Conservation (phyloP, 1,284 basidiomycete species). For the Ganoderma resinaceum region DNA sequence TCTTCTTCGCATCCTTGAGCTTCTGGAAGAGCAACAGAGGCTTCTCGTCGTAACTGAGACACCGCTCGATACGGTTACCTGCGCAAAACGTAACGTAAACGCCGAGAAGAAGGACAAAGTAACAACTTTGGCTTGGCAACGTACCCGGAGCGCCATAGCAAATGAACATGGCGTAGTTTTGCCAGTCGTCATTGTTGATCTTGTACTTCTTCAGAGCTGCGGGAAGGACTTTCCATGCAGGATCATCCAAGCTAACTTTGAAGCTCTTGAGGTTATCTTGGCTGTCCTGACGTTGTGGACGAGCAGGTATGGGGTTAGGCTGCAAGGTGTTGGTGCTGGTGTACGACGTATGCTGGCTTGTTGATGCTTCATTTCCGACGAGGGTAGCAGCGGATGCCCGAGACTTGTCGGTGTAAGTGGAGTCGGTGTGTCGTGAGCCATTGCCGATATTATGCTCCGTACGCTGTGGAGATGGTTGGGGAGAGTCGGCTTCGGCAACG, state of each 20-base stretch:
- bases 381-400: slow-evolving; percentile 27
- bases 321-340: slow-evolving; percentile 28
- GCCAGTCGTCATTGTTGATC: slow-evolving; percentile 98
- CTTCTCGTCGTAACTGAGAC: slow-evolving; percentile 97
- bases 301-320: slow-evolving; percentile 43
- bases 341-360: slow-evolving; percentile 27
- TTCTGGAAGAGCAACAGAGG: slow-evolving; percentile 96
- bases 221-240: slow-evolving; percentile 97
- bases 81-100: slow-evolving; percentile 8
- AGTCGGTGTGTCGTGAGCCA: slow-evolving; percentile 32
- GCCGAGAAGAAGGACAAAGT: slow-evolving; percentile 13
- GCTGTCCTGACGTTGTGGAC: slow-evolving; percentile 66
- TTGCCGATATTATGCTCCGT: slow-evolving; percentile 66
- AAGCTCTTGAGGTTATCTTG: slow-evolving; percentile 85
- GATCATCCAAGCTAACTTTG: slow-evolving; percentile 94
- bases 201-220: slow-evolving; percentile 99
- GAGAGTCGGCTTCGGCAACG: slow-evolving; percentile 66
- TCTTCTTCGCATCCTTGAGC: slow-evolving; percentile 96
- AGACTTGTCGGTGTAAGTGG: slow-evolving; percentile 33
- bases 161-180: slow-evolving; percentile 99
- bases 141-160: slow-evolving; percentile 92
- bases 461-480: slow-evolving; percentile 78
- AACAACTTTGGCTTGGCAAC: slow-evolving; percentile 33
- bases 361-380: slow-evolving; percentile 24
- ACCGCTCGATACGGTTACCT: slow-evolving; percentile 89